Evolutionary conservation across 2,329 filamentous ascomycete genomes (phyloP), one percentile per base, ranked within the genome.

Genomic region (Neopestalotiopsis sp.): DNA sequence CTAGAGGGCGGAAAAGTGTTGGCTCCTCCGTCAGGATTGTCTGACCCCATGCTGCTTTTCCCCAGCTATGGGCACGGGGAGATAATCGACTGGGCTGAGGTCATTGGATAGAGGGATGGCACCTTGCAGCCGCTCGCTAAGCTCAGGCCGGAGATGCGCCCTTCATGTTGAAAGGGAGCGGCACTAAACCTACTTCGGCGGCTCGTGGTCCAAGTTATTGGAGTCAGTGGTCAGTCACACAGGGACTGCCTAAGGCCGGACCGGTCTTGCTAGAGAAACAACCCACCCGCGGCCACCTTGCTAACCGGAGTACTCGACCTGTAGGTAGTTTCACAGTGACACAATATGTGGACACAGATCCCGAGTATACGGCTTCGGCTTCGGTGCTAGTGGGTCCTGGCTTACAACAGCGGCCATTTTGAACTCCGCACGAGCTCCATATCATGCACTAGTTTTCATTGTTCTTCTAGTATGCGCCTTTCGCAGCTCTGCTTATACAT

Each of bases 91-190:
- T 62, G 30, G 28, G 32, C n/a, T 34, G 30, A 34, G n/a, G 59
- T 40, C 59, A 62, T 62, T 62, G 59, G 59, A 34, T 62, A 30
- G 32, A 34, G 30, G 5, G 28, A 62, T 62, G 59, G 30, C 59
- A 62, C 28, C 59, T 34, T 62, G 59, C 59, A 62, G 59, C 28
- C 45, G 45, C 9, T 52, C 45, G 45, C 45, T 52, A 62, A 40
- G 32, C 59, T 62, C 59, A 40, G 34, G 34, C 59, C 32, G 59
- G 59, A 62, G 59, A 62, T 38, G 32, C 59, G 59, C 59, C 59
- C 59, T 62, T 62, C 59, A 62, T n/a, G 59, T 38, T 20, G 32
- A 42, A 52, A 52, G n/a, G 59, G 28, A 40, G 30, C 59, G 59
- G 17, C 13, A 62, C 59, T 62, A 62, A 62, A 40, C 59, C 59